Evolutionary conservation across 2,329 filamentous ascomycete genomes (phyloP).

Genomic region (Tolypocladium album): DNA sequence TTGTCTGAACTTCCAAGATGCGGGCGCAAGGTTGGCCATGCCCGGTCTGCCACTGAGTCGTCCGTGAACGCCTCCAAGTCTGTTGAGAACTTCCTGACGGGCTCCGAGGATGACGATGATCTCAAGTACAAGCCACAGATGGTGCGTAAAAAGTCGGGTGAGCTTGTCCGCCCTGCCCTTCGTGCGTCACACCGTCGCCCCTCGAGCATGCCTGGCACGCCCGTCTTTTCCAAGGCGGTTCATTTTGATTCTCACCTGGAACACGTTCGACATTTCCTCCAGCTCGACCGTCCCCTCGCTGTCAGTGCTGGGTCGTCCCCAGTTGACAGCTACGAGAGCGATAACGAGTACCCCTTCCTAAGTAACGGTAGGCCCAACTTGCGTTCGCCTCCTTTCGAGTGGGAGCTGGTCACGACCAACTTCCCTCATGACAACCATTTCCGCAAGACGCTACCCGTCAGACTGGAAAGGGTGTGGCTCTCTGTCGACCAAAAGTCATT

Average conservation of each 20-base stretch:
- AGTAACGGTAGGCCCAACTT: slow-evolving; percentile 23
- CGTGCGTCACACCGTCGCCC: slow-evolving; percentile 72
- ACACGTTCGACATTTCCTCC: slow-evolving; percentile 90
- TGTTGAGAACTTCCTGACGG: slow-evolving; percentile 35
- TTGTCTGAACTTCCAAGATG: slow-evolving; percentile 29
- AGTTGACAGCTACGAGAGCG: slow-evolving; percentile 76
- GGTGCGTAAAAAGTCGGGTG: slow-evolving; percentile 96
- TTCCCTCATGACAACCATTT: slow-evolving; percentile 51
- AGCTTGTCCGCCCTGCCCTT: slow-evolving; percentile 86
- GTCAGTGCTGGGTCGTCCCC: slow-evolving; percentile 93
- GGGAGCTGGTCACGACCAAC: slow-evolving; percentile 79
- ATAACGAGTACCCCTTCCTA: slow-evolving; percentile 80
- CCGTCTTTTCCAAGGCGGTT: slow-evolving; percentile 92
- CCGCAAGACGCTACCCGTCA: slow-evolving; percentile 56
- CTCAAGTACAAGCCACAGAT: slow-evolving; percentile 67
- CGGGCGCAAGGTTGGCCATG: slow-evolving; percentile 34
- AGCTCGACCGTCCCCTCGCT: slow-evolving; percentile 88
- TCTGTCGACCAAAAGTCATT: slow-evolving; percentile 81
- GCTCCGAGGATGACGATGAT: slow-evolving; percentile 54
- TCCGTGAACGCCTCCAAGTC: slow-evolving; percentile 34
- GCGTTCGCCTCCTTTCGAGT: slow-evolving; percentile 54
- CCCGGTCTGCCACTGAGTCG: slow-evolving; percentile 46
- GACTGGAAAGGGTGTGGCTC: slow-evolving; percentile 76
- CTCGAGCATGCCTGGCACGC: slow-evolving; percentile 95
- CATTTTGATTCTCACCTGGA: slow-evolving; percentile 96